Percentiles rank a stretch among this genome's conserved stretches.
Evolutionary conservation across 2,329 filamentous ascomycete genomes (phyloP).

Genomic region (Dothistroma septosporum): DNA sequence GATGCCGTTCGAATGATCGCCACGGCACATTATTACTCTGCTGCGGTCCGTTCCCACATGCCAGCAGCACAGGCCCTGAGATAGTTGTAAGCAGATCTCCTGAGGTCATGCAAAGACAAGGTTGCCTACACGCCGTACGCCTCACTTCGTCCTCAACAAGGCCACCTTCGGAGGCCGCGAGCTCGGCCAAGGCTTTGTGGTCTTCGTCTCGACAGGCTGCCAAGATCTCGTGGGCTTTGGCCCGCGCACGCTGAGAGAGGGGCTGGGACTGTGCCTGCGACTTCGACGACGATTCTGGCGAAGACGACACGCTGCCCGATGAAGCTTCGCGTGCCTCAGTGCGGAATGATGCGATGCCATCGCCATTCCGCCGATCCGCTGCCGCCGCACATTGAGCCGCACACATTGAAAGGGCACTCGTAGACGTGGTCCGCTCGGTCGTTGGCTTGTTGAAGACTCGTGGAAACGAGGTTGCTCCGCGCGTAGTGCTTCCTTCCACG

Average conservation of each 20-base stretch:
- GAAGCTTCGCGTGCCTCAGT: not conserved
- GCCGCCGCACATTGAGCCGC: not conserved
- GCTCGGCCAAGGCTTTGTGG: slow-evolving; percentile 37
- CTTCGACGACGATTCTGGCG: not conserved
- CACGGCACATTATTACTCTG: slow-evolving; percentile 43
- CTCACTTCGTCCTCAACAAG: slow-evolving; percentile 56
- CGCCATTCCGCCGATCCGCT: not conserved
- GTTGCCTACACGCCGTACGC: slow-evolving; percentile 64
- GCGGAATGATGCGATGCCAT: not conserved
- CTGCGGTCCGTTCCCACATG: slow-evolving; percentile 31
- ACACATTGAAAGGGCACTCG: not conserved
- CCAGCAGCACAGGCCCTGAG: slow-evolving; percentile 59
- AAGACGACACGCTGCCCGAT: not conserved
- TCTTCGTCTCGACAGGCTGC: slow-evolving; percentile 42
- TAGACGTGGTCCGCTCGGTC: not conserved
- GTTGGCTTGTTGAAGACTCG: not conserved
- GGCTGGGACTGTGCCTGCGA: not conserved
- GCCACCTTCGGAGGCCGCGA: slow-evolving; percentile 44
- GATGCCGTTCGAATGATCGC: slow-evolving; percentile 66
- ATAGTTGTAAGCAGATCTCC: slow-evolving; percentile 4
- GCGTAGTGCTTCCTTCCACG: not conserved
- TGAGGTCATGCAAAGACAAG: too few species aligned
- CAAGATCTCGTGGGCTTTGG: slow-evolving; percentile 32
- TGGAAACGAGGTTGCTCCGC: not conserved
- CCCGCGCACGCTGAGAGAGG: slow-evolving; percentile 11